Percentiles rank a stretch among this genome's conserved stretches.
Evolutionary conservation across 1,284 basidiomycete genomes (phyloP).

Genomic region (Leccinum ambiguum): DNA sequence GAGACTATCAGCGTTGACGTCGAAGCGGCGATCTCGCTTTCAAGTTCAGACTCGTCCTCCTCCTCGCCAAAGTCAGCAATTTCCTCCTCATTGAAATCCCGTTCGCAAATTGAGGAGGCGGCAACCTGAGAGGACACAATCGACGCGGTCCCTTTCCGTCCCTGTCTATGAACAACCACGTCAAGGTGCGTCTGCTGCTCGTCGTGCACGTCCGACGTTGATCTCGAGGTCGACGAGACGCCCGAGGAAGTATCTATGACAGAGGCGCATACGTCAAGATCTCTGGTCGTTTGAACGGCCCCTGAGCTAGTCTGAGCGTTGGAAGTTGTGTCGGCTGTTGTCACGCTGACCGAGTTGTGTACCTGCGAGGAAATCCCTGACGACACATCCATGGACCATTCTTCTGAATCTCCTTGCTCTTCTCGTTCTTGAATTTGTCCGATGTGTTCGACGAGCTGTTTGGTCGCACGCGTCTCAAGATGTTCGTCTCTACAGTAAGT

Average conservation of each 20-base stretch:
- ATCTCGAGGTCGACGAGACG: not conserved
- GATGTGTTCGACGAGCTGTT: not conserved
- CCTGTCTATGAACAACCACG: not conserved
- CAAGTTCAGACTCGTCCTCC: not conserved
- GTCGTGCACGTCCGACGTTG: not conserved
- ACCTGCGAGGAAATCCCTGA: not conserved
- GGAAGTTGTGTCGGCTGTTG: not conserved
- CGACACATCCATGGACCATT: not conserved
- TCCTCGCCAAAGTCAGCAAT: no score
- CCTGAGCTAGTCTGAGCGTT: not conserved
- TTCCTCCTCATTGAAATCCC: no score
- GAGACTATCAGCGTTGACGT: not conserved
- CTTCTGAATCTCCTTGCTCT: not conserved
- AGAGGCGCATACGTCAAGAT: not conserved
- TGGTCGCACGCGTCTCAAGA: not conserved
- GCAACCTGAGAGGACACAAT: not conserved
- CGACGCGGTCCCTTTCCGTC: not conserved
- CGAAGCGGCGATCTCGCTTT: not conserved
- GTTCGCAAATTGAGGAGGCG: not conserved
- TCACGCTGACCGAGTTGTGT: not conserved
- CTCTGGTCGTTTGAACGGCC: not conserved
- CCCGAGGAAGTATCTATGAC: not conserved
- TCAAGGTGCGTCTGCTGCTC: not conserved
- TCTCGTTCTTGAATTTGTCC: not conserved
- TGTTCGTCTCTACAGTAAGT: slow-evolving; percentile 6